Percentiles rank a stretch among this genome's conserved stretches.
These are phyloP conservation scores for Trichoderma breve DNA, from an alignment of 2,329 filamentous ascomycete genomes.

Conservation along the genomic window DNA sequence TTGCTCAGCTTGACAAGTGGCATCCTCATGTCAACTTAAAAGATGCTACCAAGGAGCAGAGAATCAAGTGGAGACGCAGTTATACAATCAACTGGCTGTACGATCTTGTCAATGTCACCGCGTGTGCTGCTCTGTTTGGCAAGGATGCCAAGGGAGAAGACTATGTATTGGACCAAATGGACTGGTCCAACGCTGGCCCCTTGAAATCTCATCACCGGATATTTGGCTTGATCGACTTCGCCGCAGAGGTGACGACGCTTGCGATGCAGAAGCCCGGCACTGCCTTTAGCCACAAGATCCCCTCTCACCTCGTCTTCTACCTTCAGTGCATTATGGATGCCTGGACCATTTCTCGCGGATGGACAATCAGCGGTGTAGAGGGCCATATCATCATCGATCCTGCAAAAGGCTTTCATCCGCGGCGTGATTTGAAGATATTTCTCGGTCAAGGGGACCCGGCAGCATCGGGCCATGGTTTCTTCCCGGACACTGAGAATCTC, in stretches of 20 bases:
- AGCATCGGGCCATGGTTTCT: conserved; percentile 16
- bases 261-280: conserved; percentile 44
- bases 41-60: conserved; percentile 37
- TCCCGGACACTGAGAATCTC: not conserved
- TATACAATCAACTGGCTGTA: conserved; percentile 54
- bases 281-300: conserved; percentile 40
- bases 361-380: conserved; percentile 34
- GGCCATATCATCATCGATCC: conserved; percentile 39
- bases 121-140: conserved; percentile 39
- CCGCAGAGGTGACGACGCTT: conserved; percentile 42
- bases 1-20: conserved; percentile 40
- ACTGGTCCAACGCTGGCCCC: conserved; percentile 43
- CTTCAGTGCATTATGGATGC: conserved; percentile 52
- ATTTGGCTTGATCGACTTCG: conserved; percentile 47
- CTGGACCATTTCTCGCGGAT: conserved; percentile 43
- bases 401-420: conserved; percentile 35
- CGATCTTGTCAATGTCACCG: conserved; percentile 48
- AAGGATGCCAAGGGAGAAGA: conserved; percentile 36
- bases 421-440: conserved; percentile 44
- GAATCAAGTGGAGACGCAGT: conserved; percentile 44
- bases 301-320: conserved; percentile 49
- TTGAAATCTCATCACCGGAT: conserved; percentile 33
- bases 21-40: conserved; percentile 40
- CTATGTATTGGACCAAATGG: conserved; percentile 35
- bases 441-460: conserved; percentile 37